Conservation (phyloP, 2,329 filamentous ascomycete genomes). For the Colletotrichum sansevieriae region DNA sequence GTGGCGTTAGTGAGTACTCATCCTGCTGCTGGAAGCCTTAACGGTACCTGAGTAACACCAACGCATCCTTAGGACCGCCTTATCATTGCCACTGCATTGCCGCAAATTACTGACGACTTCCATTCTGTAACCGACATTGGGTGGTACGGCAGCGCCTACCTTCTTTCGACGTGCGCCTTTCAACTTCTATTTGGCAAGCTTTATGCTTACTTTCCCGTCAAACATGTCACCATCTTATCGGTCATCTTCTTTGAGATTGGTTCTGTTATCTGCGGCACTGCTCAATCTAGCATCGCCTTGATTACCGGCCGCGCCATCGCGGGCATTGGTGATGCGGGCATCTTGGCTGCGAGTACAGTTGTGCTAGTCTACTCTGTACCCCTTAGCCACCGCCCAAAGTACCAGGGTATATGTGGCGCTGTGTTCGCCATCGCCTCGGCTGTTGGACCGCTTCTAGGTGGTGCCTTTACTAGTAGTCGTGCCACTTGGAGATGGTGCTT, state of each 20-base stretch:
- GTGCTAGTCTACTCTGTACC: conserved; percentile 56
- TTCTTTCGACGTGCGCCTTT: conserved; percentile 45
- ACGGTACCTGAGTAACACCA: too few relatives aligned
- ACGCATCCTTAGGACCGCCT: conserved; percentile 54
- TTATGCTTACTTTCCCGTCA: conserved; percentile 48
- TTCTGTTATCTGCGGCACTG: conserved; percentile 45
- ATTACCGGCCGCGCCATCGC: conserved; percentile 54
- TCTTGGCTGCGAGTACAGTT: conserved; percentile 50
- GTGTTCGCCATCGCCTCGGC: conserved; percentile 54
- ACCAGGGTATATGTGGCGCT: conserved; percentile 53
- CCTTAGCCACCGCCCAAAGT: conserved; percentile 50
- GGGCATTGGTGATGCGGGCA: conserved; percentile 52
- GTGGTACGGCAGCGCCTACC: conserved; percentile 47
- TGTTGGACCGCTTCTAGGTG: conserved; percentile 46
- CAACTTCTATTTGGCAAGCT: conserved; percentile 47
- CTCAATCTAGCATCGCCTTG: conserved; percentile 50
- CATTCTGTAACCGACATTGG: too few relatives aligned
- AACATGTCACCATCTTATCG: conserved; percentile 45
- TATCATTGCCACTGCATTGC: conserved; percentile 54
- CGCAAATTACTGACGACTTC: conserved; percentile 51
- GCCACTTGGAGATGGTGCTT: conserved; percentile 52
- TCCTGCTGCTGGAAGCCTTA: too few relatives aligned
- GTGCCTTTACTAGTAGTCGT: conserved; percentile 47
- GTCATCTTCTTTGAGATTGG: conserved; percentile 46
- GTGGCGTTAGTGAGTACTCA: too few relatives aligned